Base-by-base conservation (phyloP, 2,329 filamentous ascomycete species). In the Epichloe typhina region DNA sequence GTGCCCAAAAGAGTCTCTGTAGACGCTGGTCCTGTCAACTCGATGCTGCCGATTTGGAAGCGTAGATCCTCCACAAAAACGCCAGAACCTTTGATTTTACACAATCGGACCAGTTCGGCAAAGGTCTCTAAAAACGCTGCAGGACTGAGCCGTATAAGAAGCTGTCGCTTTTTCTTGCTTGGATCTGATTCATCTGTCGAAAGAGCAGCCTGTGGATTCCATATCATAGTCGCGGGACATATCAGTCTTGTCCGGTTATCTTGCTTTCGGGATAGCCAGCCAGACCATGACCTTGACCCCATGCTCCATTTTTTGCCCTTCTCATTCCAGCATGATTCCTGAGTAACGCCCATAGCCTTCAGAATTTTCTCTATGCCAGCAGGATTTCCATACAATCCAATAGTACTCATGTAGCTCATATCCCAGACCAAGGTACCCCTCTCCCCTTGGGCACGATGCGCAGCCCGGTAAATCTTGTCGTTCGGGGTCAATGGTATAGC, bases 361-460 rank as follows among this genome's bases (percentile, higher is more conserved):
- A 97, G 64, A 9, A 91, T 72, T 38, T 77, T 76, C 50, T 82
- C 72, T 40, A 95, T 69, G 49, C 82, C 83, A 33, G 71, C 66
- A 40, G 79, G 70, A 13, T 72, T 69, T 0, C 90, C 93, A 57
- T 84, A 82, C 3, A 97, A 64, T 13, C 83, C 77, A 56, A 97
- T 84, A 1, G 88, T 95, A 58, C 87, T 86, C 72, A 93, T 85
- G 64, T 96, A 98, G 64, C 90, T 97, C 72, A 82, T 87, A 67
- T 98, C 93, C 89, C 91, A 97, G 1, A 83, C 83, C 42, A 97
- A 73, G 21, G 84, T 84, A 5, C 93, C 90, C 56, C 83, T 80
- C 49, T 83, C 76, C 31, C 31, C 82, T 49, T 82, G 80, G 21
- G 88, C 84, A 56, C 90, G 81, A 70, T 97, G 89, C 0, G 88